Base-by-base conservation (phyloP, 148 eudicot species). In the Nepenthes gracilis region DNA sequence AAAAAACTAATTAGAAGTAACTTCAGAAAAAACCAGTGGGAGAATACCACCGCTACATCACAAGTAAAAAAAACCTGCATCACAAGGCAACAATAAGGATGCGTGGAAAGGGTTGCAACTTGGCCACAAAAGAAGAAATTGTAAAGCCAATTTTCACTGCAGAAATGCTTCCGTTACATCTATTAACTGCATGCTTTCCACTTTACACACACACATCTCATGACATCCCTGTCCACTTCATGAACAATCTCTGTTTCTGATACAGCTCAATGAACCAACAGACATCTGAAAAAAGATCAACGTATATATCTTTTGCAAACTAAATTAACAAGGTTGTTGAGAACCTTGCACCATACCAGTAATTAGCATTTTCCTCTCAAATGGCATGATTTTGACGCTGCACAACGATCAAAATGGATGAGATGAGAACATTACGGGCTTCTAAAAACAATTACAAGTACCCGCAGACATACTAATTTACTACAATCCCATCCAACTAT, bases 21-120 rank as follows among this genome's bases (percentile, higher is more conserved):
- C 33, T 2, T 14, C 4, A n/a, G n/a, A 14, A 61, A 55, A 47
- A 6, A 55, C 33, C 38, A 50, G 12, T 47, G 57, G 54, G 2
- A 47, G 10, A 36, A 12, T 58, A 47, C 35, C 23, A 35, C 11
- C 35, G 37, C n/a, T n/a, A 36, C 67, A 45, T 5, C 57, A 36
- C 51, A 62, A 4, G 66, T 35, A n/a, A 9, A 23, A 2, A 47
- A 62, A 36, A 91, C 97, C 96, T 91, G 97, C 66, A 91, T 85
- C 70, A 91, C 97, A 60, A 93, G 93, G 57, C 97, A 91, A 65
- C 96, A 96, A 81, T 91, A 91, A 4, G 97, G 96, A 79, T 91
- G 97, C 72, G 75, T 87, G 2, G 97, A 87, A 36, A 91, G 85
- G 43, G 50, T 64, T 59, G 86, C 83, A 66, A 91, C 93, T 68